These are phyloP conservation scores for Chenopodium quinoa DNA, from an alignment of 148 eudicot species.

Conservation along the genomic window DNA sequence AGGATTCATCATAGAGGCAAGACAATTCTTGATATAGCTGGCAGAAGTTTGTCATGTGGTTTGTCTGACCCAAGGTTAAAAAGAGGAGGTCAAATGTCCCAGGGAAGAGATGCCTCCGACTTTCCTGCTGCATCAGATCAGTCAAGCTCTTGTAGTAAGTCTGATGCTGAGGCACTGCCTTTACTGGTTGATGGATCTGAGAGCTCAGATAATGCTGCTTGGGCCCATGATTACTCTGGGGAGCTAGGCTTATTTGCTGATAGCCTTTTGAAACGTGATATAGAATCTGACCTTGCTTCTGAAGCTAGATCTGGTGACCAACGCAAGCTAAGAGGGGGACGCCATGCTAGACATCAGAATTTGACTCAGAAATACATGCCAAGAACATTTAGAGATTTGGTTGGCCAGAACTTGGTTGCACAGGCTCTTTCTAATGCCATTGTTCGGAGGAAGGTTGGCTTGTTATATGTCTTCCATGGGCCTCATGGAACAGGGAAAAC, in stretches of 20 bases:
- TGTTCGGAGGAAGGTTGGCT: constrained; percentile 67
- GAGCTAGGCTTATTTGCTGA: constrained; percentile 86
- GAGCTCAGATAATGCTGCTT: constrained; percentile 63
- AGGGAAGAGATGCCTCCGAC: constrained; percentile 40
- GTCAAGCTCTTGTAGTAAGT: constrained; percentile 59
- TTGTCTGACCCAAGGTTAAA: constrained; percentile 70
- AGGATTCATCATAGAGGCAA: constrained; percentile 84
- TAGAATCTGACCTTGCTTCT: constrained; percentile 74
- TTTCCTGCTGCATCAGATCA: constrained; percentile 43
- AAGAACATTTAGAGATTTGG: constrained; percentile 78
- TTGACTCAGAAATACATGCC: constrained; percentile 90
- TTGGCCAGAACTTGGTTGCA: constrained; percentile 86
- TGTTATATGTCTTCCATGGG: constrained; percentile 79
- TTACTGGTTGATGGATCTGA: constrained; percentile 67
- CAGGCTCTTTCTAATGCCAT: constrained; percentile 91
- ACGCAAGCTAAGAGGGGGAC: constrained; percentile 38
- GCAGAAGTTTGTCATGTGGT: constrained; percentile 94
- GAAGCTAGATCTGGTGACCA: constrained; percentile 59
- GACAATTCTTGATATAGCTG: constrained; percentile 86
- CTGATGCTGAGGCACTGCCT: constrained; percentile 68
- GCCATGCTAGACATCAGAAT: constrained; percentile 55
- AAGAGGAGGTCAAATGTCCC: constrained; percentile 44
- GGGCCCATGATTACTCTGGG: constrained; percentile 94
- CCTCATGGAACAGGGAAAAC: constrained; percentile 97
- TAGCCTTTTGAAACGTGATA: constrained; percentile 58